Conservation (phyloP, 208 protist genomes). For the Wallacemonas sp. region DNA sequence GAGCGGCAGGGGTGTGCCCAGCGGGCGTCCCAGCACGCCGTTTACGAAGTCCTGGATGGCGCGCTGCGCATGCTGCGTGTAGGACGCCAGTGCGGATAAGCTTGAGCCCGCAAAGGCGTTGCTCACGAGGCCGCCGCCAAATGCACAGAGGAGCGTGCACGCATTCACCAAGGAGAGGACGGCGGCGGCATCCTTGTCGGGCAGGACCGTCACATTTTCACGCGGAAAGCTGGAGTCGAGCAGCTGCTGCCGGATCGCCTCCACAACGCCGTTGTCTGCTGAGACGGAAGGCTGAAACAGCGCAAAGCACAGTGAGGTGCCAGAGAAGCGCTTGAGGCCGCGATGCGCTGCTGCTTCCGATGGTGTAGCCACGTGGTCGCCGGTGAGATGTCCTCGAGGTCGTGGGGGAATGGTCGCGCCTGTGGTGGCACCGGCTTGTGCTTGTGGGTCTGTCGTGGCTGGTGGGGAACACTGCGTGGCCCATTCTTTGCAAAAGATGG, state of each 20-base stretch:
- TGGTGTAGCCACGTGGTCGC: background rate
- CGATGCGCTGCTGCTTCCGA: background rate
- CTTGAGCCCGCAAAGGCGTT: conserved; percentile 62
- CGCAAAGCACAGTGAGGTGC: conserved; percentile 47
- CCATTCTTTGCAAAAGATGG: conserved; percentile 75
- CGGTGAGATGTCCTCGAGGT: background rate
- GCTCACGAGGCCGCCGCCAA: conserved; percentile 85
- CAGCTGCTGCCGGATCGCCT: conserved; percentile 15
- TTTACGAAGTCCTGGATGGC: conserved; percentile 54
- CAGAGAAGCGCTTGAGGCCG: conserved; percentile 33
- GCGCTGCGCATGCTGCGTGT: conserved; percentile 62
- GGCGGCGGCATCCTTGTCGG: conserved; percentile 30
- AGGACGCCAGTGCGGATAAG: conserved; percentile 64
- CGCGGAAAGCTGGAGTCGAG: conserved; percentile 41
- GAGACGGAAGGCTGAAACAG: conserved; percentile 20
- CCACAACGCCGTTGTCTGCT: background rate
- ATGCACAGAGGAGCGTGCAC: conserved; percentile 69
- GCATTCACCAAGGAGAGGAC: conserved; percentile 71
- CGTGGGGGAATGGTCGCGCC: conserved; percentile 15
- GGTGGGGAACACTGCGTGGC: conserved; percentile 29
- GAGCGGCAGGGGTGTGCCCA: conserved; percentile 52
- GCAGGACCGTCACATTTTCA: conserved; percentile 62
- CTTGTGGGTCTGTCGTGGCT: background rate
- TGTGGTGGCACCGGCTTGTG: background rate
- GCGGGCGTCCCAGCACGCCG: conserved; percentile 19